These are phyloP conservation scores for Huntiella abstrusa DNA, from an alignment of 2,329 filamentous ascomycete genomes.

Conservation along the genomic window DNA sequence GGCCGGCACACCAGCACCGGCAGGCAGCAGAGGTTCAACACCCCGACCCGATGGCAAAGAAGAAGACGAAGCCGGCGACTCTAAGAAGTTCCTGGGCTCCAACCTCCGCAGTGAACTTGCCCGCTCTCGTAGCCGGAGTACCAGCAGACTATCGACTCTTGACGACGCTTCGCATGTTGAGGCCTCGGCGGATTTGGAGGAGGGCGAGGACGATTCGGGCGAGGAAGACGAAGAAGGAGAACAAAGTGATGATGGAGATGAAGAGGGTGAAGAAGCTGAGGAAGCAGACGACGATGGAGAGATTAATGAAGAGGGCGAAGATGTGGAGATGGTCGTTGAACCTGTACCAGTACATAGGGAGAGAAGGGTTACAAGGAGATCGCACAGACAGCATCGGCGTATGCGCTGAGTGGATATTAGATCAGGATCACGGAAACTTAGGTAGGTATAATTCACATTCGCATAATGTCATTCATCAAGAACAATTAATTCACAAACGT, in stretches of 20 bases:
- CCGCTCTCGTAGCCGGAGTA: constrained; percentile 7
- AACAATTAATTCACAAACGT: background rate
- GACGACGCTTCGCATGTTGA: too few species aligned
- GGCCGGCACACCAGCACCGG: constrained; percentile 28
- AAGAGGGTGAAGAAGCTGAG: constrained; percentile 51
- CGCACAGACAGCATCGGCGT: constrained; percentile 33
- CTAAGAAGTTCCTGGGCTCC: constrained; percentile 13
- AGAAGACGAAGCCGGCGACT: constrained; percentile 15
- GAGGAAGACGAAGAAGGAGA: constrained; percentile 34
- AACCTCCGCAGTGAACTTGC: constrained; percentile 1
- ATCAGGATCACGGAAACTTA: background rate
- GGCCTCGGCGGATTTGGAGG: constrained; percentile 42
- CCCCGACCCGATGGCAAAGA: constrained; percentile 2
- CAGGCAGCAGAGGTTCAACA: constrained; percentile 23
- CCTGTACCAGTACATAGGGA: constrained; percentile 19
- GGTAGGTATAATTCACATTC: too few species aligned
- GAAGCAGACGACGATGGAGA: constrained; percentile 29
- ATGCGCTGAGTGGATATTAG: constrained; percentile 33
- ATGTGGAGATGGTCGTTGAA: constrained; percentile 34
- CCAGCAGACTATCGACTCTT: constrained; percentile 23
- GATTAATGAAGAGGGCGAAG: constrained; percentile 30
- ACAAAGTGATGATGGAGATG: constrained; percentile 71
- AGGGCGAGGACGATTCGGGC: constrained; percentile 55
- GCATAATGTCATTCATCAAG: background rate
- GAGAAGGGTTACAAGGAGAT: constrained; percentile 23